Conservation (phyloP, 1,284 basidiomycete species). For the Lignosus rhinocerotis region DNA sequence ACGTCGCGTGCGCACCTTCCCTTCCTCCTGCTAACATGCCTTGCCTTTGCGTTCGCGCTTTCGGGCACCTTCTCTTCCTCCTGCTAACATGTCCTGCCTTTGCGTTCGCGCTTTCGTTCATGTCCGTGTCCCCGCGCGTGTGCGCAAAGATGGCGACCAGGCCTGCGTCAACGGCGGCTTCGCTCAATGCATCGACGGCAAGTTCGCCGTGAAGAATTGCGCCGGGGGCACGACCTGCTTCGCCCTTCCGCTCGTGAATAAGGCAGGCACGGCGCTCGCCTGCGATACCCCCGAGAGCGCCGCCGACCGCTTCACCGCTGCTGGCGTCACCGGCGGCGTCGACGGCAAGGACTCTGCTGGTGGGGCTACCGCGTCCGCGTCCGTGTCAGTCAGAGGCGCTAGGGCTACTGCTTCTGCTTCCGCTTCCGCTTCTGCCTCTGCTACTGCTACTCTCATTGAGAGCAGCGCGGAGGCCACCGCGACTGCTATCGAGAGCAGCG, state of each 20-base stretch:
- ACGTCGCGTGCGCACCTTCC: not conserved
- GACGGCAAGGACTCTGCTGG: not conserved
- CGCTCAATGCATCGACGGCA: constrained; percentile 39
- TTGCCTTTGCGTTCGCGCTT: too few species aligned
- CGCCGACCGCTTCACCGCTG: constrained; percentile 40
- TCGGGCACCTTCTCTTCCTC: constrained; percentile 4
- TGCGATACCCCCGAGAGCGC: constrained; percentile 49
- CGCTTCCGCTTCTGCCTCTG: not conserved
- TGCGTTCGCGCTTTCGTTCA: too few species aligned
- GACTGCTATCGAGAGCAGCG: not conserved
- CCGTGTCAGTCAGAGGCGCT: not conserved
- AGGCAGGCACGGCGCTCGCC: constrained; percentile 46
- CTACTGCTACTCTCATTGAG: not conserved
- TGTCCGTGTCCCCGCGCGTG: not conserved
- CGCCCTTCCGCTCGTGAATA: constrained; percentile 54
- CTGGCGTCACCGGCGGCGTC: constrained; percentile 49
- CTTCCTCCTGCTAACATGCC: not conserved
- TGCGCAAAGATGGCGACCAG: constrained; percentile 39
- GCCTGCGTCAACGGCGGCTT: constrained; percentile 46
- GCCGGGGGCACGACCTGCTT: constrained; percentile 42
- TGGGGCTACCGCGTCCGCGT: not conserved
- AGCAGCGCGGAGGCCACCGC: not conserved
- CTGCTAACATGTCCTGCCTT: too few species aligned
- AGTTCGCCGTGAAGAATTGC: constrained; percentile 42
- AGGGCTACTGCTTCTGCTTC: not conserved